Percentiles rank a stretch among this genome's conserved stretches.
Evolutionary conservation across 1,284 basidiomycete genomes (phyloP).

Genomic region (Exobasidium cylindrosporum): DNA sequence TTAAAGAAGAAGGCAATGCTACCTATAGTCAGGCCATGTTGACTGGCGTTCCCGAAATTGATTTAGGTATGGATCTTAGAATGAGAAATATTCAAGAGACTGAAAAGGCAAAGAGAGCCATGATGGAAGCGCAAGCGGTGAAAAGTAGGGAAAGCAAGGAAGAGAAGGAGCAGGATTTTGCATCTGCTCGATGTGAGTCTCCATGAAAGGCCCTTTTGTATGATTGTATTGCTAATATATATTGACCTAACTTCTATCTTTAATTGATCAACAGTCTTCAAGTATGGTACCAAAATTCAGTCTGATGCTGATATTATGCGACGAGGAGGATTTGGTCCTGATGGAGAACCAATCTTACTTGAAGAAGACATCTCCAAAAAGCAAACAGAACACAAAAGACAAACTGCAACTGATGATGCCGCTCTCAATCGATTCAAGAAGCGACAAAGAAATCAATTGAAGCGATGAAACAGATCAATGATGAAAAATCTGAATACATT

Average conservation of each 20-base stretch:
- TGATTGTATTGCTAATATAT: not conserved
- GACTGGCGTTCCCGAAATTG: slow-evolving; percentile 89
- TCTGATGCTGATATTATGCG: slow-evolving; percentile 76
- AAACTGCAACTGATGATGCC: slow-evolving; percentile 85
- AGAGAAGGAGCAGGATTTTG: slow-evolving; percentile 73
- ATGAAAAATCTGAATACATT: not conserved
- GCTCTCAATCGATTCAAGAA: slow-evolving; percentile 63
- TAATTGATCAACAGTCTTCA: slow-evolving; percentile 63
- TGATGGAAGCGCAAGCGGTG: slow-evolving; percentile 66
- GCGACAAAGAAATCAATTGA: slow-evolving; percentile 23
- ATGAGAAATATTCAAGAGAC: slow-evolving; percentile 94
- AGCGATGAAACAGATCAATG: slow-evolving; percentile 17
- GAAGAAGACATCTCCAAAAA: not conserved
- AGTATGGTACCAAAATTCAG: slow-evolving; percentile 71
- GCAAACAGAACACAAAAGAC: slow-evolving; percentile 57
- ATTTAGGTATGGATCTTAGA: slow-evolving; percentile 90
- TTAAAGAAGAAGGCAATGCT: slow-evolving; percentile 81
- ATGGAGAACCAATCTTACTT: slow-evolving; percentile 36
- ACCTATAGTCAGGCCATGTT: slow-evolving; percentile 90
- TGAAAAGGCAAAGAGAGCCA: slow-evolving; percentile 83
- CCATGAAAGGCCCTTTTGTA: not conserved
- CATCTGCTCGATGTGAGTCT: slow-evolving; percentile 66
- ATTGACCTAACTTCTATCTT: not conserved
- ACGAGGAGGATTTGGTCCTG: slow-evolving; percentile 58
- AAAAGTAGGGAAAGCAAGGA: slow-evolving; percentile 59